These are phyloP conservation scores for Gamsiella multidivaricata DNA, from an alignment of 192 early-diverging fungal species.

Conservation along the genomic window DNA sequence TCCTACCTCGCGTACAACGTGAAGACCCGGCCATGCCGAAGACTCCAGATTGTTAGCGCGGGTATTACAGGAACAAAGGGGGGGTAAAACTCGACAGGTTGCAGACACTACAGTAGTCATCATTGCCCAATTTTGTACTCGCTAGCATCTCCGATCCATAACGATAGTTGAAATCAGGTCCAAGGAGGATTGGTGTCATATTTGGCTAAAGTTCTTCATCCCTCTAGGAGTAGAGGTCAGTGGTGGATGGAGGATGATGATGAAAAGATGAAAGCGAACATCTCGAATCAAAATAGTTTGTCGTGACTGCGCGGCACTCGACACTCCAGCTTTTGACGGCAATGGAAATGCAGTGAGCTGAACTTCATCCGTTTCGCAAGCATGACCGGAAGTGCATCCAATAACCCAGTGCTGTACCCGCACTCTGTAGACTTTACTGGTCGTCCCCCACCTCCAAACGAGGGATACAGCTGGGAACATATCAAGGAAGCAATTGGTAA, in stretches of 20 bases:
- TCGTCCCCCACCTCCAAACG: constrained; percentile 31
- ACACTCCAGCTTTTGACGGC: background rate
- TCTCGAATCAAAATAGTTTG: background rate
- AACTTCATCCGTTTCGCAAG: background rate
- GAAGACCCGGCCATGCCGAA: background rate
- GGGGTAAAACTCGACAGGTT: background rate
- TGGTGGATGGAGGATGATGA: constrained; percentile 7
- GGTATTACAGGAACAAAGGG: background rate
- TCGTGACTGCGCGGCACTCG: background rate
- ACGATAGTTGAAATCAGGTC: constrained; percentile 14
- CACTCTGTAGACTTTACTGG: constrained; percentile 28
- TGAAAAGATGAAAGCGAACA: background rate
- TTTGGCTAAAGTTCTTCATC: constrained; percentile 40
- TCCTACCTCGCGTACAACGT: too few relatives aligned
- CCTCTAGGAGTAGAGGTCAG: background rate
- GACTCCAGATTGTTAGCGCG: background rate
- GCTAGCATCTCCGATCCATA: constrained; percentile 14
- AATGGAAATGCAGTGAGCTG: background rate
- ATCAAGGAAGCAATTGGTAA: constrained; percentile 39
- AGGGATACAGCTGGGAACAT: constrained; percentile 38
- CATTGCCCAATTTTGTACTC: constrained; percentile 25
- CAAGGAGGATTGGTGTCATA: background rate
- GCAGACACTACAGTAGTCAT: background rate
- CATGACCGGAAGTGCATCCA: constrained; percentile 3
- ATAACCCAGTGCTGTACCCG: constrained; percentile 7